Conservation (phyloP, 2,329 filamentous ascomycete species). For the Exophiala bonariae region DNA sequence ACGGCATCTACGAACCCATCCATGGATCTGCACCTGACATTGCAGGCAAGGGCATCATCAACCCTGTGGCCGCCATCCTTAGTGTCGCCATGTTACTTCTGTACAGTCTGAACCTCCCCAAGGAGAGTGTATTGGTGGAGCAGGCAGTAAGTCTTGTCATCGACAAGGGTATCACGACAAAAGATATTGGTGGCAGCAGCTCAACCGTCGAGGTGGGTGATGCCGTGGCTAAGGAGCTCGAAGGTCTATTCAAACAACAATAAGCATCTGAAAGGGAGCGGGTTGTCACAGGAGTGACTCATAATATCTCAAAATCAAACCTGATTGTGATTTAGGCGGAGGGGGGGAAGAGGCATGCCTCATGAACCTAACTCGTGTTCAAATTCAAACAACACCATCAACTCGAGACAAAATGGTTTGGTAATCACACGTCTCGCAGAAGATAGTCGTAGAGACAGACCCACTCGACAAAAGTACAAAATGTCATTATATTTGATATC, state of each 20-base stretch:
- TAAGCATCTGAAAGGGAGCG: no score
- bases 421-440: no score
- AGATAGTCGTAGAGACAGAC: no score
- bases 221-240: slow-evolving; percentile 73
- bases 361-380: no score
- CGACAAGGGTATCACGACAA: slow-evolving; percentile 75
- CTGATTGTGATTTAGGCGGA: no score
- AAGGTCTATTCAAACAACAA: slow-evolving; percentile 59
- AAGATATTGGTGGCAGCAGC: slow-evolving; percentile 77
- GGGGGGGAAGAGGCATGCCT: no score
- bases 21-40: slow-evolving; percentile 95
- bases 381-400: no score
- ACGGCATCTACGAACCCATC: slow-evolving; percentile 97
- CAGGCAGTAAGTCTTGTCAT: slow-evolving; percentile 77
- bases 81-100: slow-evolving; percentile 95
- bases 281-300: no score
- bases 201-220: slow-evolving; percentile 80
- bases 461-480: no score
- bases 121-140: slow-evolving; percentile 77
- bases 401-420: no score
- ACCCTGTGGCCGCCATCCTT: slow-evolving; percentile 87
- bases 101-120: slow-evolving; percentile 80
- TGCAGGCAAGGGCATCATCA: slow-evolving; percentile 85
- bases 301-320: no score
- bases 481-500: no score